phyloP scores from a whole-genome alignment of 1,284 basidiomycete genomes.

The Ustilago lituana region DNA sequence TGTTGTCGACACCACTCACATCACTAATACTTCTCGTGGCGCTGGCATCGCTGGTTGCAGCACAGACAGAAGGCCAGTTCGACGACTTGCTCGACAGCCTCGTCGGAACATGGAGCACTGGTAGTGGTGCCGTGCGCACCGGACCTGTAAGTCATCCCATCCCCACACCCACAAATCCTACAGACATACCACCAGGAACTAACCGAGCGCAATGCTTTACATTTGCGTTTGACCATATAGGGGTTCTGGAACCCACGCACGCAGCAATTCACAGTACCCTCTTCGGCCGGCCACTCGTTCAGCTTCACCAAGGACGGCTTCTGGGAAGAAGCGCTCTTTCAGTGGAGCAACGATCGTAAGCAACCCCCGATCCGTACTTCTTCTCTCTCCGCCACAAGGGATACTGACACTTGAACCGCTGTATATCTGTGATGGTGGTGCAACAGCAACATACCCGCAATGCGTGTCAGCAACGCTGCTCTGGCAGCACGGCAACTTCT shows the following conservation, averaged over 20 bases:
- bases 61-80: constrained; percentile 15
- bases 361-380: not conserved
- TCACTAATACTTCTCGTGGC: constrained; percentile 1
- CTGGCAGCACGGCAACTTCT: constrained; percentile 36
- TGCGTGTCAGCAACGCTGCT: constrained; percentile 19
- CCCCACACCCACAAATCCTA: not conserved
- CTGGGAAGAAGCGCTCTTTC: constrained; percentile 23
- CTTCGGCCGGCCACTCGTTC: constrained; percentile 19
- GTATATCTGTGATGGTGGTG: no score
- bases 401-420: no score
- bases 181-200: not conserved
- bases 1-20: constrained; percentile 1
- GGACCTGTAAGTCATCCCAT: constrained; percentile 39
- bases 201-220: no score
- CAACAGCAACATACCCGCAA: constrained; percentile 16
- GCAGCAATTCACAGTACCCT: constrained; percentile 26
- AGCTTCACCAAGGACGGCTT: constrained; percentile 31
- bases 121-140: constrained; percentile 56
- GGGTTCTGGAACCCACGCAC: constrained; percentile 30
- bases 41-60: constrained; percentile 3
- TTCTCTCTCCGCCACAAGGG: not conserved
- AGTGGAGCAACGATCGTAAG: constrained; percentile 22
- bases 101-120: constrained; percentile 60
- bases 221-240: constrained; percentile 6
- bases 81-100: constrained; percentile 17